Conservation (phyloP, 768 basidiomycete species). For the Xerocomellus amylosporus region DNA sequence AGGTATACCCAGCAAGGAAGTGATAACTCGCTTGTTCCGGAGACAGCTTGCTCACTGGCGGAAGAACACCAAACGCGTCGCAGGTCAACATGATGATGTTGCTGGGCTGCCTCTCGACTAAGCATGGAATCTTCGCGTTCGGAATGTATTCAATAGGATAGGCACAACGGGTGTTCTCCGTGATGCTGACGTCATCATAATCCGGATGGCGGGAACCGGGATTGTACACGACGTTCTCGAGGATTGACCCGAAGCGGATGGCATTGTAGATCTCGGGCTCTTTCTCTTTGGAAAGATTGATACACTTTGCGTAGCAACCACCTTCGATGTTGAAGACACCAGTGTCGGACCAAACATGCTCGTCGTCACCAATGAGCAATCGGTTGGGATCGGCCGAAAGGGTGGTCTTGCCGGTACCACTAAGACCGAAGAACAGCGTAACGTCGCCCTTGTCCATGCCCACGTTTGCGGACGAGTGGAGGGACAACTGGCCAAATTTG, state of each 20-base stretch:
- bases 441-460: slow-evolving; percentile 87
- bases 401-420: slow-evolving; percentile 98
- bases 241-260: slow-evolving; percentile 92
- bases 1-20: slow-evolving; percentile 95
- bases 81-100: slow-evolving; percentile 98
- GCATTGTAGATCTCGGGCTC: slow-evolving; percentile 98
- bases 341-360: slow-evolving; percentile 98
- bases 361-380: slow-evolving; percentile 95
- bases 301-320: slow-evolving; percentile 97
- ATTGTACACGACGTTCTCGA: slow-evolving; percentile 99
- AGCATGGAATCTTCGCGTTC: slow-evolving; percentile 92
- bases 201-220: slow-evolving; percentile 79
- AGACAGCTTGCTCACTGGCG: slow-evolving; percentile 89
- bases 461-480: slow-evolving; percentile 98
- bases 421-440: slow-evolving; percentile 98
- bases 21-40: slow-evolving; percentile 97
- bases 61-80: slow-evolving; percentile 97
- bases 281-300: slow-evolving; percentile 95
- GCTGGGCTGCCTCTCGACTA: slow-evolving; percentile 81
- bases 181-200: slow-evolving; percentile 95
- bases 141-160: slow-evolving; percentile 98
- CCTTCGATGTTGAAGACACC: slow-evolving; percentile 99
- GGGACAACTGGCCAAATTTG: slow-evolving; percentile 95
- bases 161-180: slow-evolving; percentile 98
- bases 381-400: slow-evolving; percentile 95